Evolutionary conservation across 805 yeast genomes (phyloP).

Genomic region (Wickerhamomyces sydowiorum): DNA sequence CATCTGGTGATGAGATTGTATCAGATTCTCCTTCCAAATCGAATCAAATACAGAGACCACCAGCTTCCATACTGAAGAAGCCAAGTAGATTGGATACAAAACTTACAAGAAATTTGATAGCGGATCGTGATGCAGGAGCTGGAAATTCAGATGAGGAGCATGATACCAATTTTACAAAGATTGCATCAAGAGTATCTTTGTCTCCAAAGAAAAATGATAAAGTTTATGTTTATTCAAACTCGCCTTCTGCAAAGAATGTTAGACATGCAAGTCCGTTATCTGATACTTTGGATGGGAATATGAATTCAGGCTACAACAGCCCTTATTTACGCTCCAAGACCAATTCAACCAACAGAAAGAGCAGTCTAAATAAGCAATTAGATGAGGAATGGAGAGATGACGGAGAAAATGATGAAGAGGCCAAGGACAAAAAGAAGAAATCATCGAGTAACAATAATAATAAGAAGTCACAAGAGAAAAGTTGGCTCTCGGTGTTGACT

Average conservation of each 20-base stretch:
- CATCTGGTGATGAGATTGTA: not conserved
- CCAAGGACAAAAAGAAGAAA: slow-evolving; percentile 5
- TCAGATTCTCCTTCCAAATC: slow-evolving; percentile 1
- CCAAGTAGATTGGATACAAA: slow-evolving; percentile 15
- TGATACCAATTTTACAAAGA: slow-evolving; percentile 27
- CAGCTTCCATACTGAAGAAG: slow-evolving; percentile 21
- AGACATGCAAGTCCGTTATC: slow-evolving; percentile 19
- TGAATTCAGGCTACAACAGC: slow-evolving; percentile 7
- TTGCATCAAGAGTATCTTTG: slow-evolving; percentile 26
- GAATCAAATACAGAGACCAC: slow-evolving; percentile 4
- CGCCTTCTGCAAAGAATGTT: slow-evolving; percentile 1
- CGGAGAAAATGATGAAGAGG: slow-evolving; percentile 1
- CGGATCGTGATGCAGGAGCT: slow-evolving; percentile 17
- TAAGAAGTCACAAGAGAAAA: slow-evolving; percentile 4
- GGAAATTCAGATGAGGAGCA: slow-evolving; percentile 19
- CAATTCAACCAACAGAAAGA: slow-evolving; percentile 1
- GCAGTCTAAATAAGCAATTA: not conserved
- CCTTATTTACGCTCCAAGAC: slow-evolving; percentile 13
- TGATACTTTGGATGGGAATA: slow-evolving; percentile 17
- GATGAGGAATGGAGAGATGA: slow-evolving; percentile 18
- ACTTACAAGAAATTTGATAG: slow-evolving; percentile 12
- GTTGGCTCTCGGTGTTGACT: not conserved
- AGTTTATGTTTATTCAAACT: not conserved
- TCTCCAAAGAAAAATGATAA: slow-evolving; percentile 28
- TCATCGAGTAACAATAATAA: no score